Evolutionary conservation across 2,329 filamentous ascomycete species (phyloP), one percentile per base, ranked within the genome.

Genomic region (Colletotrichum costaricense): DNA sequence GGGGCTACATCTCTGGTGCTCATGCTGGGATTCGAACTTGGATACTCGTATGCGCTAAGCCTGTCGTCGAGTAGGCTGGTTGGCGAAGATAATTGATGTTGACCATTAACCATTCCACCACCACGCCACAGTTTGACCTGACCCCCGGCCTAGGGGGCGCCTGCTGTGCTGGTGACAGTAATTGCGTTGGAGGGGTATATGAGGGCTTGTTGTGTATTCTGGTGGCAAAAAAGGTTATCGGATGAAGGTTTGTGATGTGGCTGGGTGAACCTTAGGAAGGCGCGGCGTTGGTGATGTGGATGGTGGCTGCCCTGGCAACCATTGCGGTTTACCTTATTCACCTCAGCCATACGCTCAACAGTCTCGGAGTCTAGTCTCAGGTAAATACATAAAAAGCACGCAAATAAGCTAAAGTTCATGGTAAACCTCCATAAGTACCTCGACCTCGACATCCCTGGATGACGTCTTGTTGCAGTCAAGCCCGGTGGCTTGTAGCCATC

Each of bases 71-170:
- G 42, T 46, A 46, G 42, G 42, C 42, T 46, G 42, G 42, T 46
- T 46, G 14, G 42, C 42, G 42, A 19, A 46, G 42, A 38, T 38
- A 38, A 38, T 38, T 38, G 35, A 38, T 38, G 35, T 38, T 38
- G 42, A 46, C 42, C 42, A 19, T 19, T 19, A 46, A 46, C 14
- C 42, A 38, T 38, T 38, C 42, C 42, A 19, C 19, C 42, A 46
- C 42, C 42, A 46, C 42, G 42, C 16, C 42, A 46, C 42, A 67
- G 42, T 60, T 67, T 26, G 65, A 67, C 42, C 42, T 46, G 42
- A 67, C 65, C 7, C 28, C 28, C 28, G 65, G 55, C 8, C 26
- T 60, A 26, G 42, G 42, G 7, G 19, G 16, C 19, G 42, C 16
- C 42, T 46, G 42, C 42, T 46, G 42, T 46, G 42, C 42, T 46